Evolutionary conservation across 2,329 filamentous ascomycete genomes (phyloP), one percentile per base, ranked within the genome.

Genomic region (Penicillium sp.): DNA sequence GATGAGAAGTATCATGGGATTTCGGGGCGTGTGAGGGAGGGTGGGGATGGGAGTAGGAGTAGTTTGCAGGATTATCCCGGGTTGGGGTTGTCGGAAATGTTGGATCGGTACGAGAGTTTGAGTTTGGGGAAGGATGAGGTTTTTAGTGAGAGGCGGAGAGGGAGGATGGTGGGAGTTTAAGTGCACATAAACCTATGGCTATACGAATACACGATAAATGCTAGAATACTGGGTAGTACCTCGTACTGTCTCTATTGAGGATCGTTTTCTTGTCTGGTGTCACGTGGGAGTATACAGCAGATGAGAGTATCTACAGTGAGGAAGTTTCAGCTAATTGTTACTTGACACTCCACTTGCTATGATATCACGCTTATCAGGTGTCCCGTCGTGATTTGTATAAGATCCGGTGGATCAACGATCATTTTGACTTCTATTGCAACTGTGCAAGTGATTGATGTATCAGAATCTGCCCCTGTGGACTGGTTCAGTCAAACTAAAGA

Each of bases 101-200:
- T 77, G 41, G 73, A 75, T 60, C 69, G 69, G 3, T 77, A 76
- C 56, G 75, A 77, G 56, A 74, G 69, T 58, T 60, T 77, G 56
- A 76, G 74, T 58, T 49, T 76, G 51, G 75, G 75, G 2, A 75
- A 74, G 45, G 73, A 76, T 45, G 67, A 71, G 43, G 58, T 72
- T 8, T 59, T 68, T 15, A 45, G 61, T 5, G 66, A 69, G 53
- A 60, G 70, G 57, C 51, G 52, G 45, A 63, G 61, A 5, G 59
- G 8, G 52, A 20, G 55, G 39, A 2, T 59, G 58, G 47, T 66
- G 25, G 34, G 15, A 35, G 37, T 45, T 10, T 17, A 6, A 11
- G 31, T 35, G 28, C 17, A 11, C 20, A 34, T 17, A 17, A 11
- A 20, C 20, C 15, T 15, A 4, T n/a, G 17, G n/a, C 12, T 22